Evolutionary conservation across 768 basidiomycete species (phyloP).

Genomic region (Termitomyces sp.): DNA sequence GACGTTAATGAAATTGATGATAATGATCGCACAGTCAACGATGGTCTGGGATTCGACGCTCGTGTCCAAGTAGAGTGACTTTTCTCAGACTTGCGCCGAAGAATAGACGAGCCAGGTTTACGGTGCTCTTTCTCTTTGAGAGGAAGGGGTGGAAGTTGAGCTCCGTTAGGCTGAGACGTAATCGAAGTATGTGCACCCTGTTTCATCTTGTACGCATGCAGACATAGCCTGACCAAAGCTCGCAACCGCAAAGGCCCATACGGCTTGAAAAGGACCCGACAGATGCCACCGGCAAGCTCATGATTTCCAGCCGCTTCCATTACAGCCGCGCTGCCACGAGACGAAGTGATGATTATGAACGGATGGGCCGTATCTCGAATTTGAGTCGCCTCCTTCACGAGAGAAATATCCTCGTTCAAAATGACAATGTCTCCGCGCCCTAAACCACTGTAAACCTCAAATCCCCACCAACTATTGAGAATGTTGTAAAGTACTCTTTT

Average conservation of each 20-base stretch:
- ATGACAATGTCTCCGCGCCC: constrained; percentile 69
- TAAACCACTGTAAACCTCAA: constrained; percentile 36
- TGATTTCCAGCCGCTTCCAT: constrained; percentile 64
- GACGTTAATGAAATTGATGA: constrained; percentile 39
- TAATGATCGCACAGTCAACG: constrained; percentile 46
- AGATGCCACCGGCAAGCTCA: constrained; percentile 80
- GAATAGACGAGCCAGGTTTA: constrained; percentile 10
- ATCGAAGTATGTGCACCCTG: constrained; percentile 21
- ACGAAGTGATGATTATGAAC: constrained; percentile 23
- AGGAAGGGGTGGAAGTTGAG: neutral
- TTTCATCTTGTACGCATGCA: constrained; percentile 47
- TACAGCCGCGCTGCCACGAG: constrained; percentile 57
- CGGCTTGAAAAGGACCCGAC: constrained; percentile 86
- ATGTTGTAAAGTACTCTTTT: constrained; percentile 57
- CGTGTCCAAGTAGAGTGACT: constrained; percentile 12
- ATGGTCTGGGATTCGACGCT: constrained; percentile 32
- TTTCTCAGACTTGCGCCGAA: constrained; percentile 48
- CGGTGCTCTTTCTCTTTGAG: constrained; percentile 2
- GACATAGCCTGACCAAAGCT: constrained; percentile 54
- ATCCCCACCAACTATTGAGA: constrained; percentile 72
- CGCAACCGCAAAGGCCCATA: constrained; percentile 76
- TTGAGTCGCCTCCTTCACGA: constrained; percentile 51
- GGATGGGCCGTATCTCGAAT: constrained; percentile 53
- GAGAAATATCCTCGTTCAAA: constrained; percentile 69
- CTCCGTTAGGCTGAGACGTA: neutral